Evolutionary conservation across 306 rosid species (phyloP), one percentile per base, ranked within the genome.

Genomic region (Elaeagnus macrophylla): DNA sequence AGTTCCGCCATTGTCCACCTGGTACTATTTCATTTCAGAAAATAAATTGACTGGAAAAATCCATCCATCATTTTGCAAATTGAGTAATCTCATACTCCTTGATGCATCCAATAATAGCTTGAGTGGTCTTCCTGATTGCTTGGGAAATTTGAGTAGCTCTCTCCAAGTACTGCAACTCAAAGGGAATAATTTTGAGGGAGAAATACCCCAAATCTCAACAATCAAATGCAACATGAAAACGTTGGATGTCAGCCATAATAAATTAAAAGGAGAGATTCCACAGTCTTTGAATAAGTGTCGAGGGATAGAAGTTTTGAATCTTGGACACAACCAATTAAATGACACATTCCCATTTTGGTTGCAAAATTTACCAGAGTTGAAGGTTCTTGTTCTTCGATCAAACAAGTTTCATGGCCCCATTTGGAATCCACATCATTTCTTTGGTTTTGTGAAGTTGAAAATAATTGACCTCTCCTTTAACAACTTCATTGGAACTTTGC

Each of bases 331-430:
- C 18, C 43, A 36, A 10, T 10, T 47, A 5, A 59, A 11, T 37
- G 54, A 4, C 14, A 12, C n/a, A 6, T 59, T 59, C 16, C 54
- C 64, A 36, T 48, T n/a, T 14, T 35, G 35, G 64, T 4, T 59
- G 35, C 37, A 59, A 10, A 46, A 12, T 37, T 17, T 47, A 6
- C 15, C 32, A 7, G 9, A 47, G 45, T 37, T 59, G 6, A n/a
- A 16, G 8, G 64, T 50, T 39, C 66, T 51, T n/a, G 37, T 39
- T 1, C 15, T 61, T 1, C 12, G 8, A 37, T 41, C 18, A 12
- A 50, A 61, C 10, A 10, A 32, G 40, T 51, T 61, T 3, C 8
- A 40, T 9, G 35, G 66, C 25, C 57, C 66, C 8, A 61, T 51
- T 19, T 19, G 66, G 66, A 6, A 4, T 19, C 13, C 57, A 3